Evolutionary conservation across 768 basidiomycete species (phyloP).

Genomic region (Collybia sordida): DNA sequence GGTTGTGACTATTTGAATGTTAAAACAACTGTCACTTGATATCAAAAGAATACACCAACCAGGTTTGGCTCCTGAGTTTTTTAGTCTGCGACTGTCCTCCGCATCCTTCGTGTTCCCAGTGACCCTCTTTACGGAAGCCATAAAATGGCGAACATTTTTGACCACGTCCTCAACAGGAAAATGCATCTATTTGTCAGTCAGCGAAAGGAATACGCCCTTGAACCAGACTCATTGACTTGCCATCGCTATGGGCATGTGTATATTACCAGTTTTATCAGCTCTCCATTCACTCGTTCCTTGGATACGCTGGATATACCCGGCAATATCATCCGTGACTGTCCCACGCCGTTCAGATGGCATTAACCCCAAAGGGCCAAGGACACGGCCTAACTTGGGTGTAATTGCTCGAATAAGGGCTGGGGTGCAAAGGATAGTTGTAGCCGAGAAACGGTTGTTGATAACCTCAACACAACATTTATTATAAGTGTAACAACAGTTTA

Average conservation of each 20-base stretch:
- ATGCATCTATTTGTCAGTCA: slow-evolving; percentile 49
- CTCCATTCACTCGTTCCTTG: slow-evolving; percentile 90
- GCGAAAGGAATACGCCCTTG: slow-evolving; percentile 2
- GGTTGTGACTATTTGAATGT: slow-evolving; percentile 52
- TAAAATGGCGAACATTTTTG: slow-evolving; percentile 76
- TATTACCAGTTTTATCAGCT: slow-evolving; percentile 83
- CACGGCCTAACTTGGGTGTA: slow-evolving; percentile 75
- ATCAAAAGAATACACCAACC: slow-evolving; percentile 31
- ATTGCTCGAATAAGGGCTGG: slow-evolving; percentile 77
- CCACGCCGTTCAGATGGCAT: slow-evolving; percentile 96
- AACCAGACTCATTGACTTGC: slow-evolving; percentile 37
- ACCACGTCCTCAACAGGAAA: slow-evolving; percentile 76
- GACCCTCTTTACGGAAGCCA: slow-evolving; percentile 70
- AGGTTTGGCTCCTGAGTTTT: slow-evolving; percentile 45
- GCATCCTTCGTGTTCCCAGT: slow-evolving; percentile 69
- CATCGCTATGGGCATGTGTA: slow-evolving; percentile 78
- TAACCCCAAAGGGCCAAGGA: slow-evolving; percentile 83
- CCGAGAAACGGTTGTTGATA: slow-evolving; percentile 68
- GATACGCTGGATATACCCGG: slow-evolving; percentile 74
- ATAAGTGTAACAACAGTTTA: not conserved
- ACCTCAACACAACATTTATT: slow-evolving; percentile 44
- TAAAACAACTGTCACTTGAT: slow-evolving; percentile 1
- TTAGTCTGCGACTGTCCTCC: slow-evolving; percentile 37
- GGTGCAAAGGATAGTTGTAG: slow-evolving; percentile 84
- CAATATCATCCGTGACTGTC: slow-evolving; percentile 90